Conservation (phyloP, 2,329 filamentous ascomycete genomes). For the Penicillium sp. region DNA sequence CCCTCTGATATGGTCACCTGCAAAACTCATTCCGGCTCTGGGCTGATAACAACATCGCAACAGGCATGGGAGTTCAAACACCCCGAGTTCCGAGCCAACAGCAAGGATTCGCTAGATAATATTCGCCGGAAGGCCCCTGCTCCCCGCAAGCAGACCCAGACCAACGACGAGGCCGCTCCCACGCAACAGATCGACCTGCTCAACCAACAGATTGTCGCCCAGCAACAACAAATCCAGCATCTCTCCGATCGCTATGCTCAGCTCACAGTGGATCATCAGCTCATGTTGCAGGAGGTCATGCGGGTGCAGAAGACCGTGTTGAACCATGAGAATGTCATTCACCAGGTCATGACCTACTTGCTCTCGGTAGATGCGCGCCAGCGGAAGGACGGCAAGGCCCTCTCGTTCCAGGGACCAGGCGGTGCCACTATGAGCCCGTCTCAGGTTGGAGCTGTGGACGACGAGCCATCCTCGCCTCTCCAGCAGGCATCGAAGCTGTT, state of each 20-base stretch:
- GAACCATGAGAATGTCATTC: conserved; percentile 74
- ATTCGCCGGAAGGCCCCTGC: conserved; percentile 95
- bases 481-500: conserved; percentile 72
- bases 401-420: conserved; percentile 48
- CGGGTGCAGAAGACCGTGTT: conserved; percentile 73
- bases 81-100: conserved; percentile 92
- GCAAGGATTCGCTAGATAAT: conserved; percentile 95
- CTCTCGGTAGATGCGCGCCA: conserved; percentile 69
- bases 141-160: conserved; percentile 73
- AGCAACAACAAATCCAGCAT: conserved; percentile 88
- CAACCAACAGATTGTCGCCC: conserved; percentile 85
- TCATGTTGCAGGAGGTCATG: conserved; percentile 68
- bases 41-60: conserved; percentile 37
- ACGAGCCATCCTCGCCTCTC: conserved; percentile 69
- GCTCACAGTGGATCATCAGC: conserved; percentile 69
- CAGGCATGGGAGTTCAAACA: conserved; percentile 97
- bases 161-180: conserved; percentile 76
- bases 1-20: background rate
- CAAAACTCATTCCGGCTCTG: background rate
- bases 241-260: conserved; percentile 85
- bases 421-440: conserved; percentile 53
- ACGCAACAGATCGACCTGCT: conserved; percentile 88
- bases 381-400: conserved; percentile 63
- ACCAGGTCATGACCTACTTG: conserved; percentile 72
- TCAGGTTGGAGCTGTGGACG: conserved; percentile 59